phyloP scores from a whole-genome alignment of 148 eudicot species.

The Agrostemma githago region DNA sequence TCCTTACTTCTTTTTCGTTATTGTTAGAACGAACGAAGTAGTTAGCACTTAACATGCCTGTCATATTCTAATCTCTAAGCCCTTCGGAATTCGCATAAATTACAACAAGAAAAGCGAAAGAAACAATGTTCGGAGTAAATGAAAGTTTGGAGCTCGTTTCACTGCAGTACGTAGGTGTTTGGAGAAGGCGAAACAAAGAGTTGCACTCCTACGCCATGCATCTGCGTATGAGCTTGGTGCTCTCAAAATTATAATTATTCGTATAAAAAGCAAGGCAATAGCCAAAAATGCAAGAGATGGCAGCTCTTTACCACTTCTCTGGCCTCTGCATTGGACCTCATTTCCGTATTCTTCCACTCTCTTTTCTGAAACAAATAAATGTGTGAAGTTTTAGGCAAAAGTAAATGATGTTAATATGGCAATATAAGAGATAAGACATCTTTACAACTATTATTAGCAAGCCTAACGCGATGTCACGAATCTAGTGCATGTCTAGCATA shows the following conservation, averaged over 20 bases:
- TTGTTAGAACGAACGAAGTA: neutral
- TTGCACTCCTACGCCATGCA: slow-evolving; percentile 73
- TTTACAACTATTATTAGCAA: no score
- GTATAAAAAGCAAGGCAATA: slow-evolving; percentile 21
- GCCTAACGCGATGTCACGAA: no score
- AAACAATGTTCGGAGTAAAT: neutral
- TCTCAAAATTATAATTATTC: neutral
- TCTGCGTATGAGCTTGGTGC: slow-evolving; percentile 33
- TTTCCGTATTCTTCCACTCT: no score
- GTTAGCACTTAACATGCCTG: neutral
- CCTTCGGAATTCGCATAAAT: neutral
- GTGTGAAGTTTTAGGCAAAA: no score
- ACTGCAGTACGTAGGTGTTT: slow-evolving; percentile 53
- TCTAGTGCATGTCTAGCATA: no score
- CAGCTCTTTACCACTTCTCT: slow-evolving; percentile 59
- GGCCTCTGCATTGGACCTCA: slow-evolving; percentile 53
- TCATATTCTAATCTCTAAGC: neutral
- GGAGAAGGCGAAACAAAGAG: slow-evolving; percentile 40
- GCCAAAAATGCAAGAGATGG: slow-evolving; percentile 59
- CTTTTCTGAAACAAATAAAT: no score
- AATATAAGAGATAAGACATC: no score
- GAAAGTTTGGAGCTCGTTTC: slow-evolving; percentile 70
- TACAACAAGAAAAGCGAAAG: neutral
- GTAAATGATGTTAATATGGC: no score
- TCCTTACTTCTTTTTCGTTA: neutral